Evolutionary conservation across 345 rosid genomes (phyloP), one percentile per base, ranked within the genome.

Genomic region (Euphorbia pulcherrima): DNA sequence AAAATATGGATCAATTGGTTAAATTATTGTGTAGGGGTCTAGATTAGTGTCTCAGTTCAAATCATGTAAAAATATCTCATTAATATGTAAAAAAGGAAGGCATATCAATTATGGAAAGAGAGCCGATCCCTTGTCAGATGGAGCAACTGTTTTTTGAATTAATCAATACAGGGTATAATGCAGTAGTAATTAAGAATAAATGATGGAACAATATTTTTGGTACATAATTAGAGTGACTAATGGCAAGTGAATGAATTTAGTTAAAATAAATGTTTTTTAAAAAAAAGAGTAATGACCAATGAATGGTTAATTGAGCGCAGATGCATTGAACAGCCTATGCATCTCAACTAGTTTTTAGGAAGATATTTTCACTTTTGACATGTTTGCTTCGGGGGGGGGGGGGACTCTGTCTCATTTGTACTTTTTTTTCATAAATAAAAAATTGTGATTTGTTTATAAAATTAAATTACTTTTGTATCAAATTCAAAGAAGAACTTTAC

Each of bases 81-180:
- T 4, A 62, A 59, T 16, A 30, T 53, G 44, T 21, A 2, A 61
- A 61, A 40, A 3, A 8, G 24, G 24, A 29, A 62, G 33, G 40
- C 18, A 40, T 21, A 62, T 24, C 50, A 40, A 40, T n/a, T 27
- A 37, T 40, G 65, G 51, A 39, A 62, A 62, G 51, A 62, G 65
- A 62, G 65, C 65, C 65, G 40, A 62, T 62, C 65, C 52, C 51
- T 62, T 40, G 24, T 23, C 23, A 40, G 39, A 8, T n/a, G 65
- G 33, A 27, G 37, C 7, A 33, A 33, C 3, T n/a, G n/a, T n/a
- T 33, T 33, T 33, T 33, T 33, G 37, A 33, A 33, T 2, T 33
- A 33, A 33, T 33, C 4, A 33, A 33, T 33, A 33, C 7, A 33
- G 37, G 37, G 7, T n/a, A n/a, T n/a, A n/a, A n/a, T n/a, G n/a